Evolutionary conservation across 306 rosid genomes (phyloP).

Genomic region (Prunus mira): DNA sequence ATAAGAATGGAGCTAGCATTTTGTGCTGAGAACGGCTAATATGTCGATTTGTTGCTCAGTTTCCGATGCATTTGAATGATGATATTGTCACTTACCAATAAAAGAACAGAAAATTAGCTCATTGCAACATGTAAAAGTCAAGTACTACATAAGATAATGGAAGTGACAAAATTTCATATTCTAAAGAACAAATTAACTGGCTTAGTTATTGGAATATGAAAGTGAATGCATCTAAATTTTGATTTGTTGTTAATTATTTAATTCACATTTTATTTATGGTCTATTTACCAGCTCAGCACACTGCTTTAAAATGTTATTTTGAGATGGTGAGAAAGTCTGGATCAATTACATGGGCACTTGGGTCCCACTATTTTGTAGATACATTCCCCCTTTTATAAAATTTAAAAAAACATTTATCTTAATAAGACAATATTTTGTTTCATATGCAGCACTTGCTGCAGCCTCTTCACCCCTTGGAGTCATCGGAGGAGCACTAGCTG

Average conservation of each 20-base stretch:
- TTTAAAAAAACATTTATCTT: not conserved
- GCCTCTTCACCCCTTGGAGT: slow-evolving; percentile 98
- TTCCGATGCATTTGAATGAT: slow-evolving; percentile 14
- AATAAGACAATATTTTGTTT: slow-evolving; percentile 13
- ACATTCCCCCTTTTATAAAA: not conserved
- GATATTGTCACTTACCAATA: not conserved
- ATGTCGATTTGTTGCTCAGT: not conserved
- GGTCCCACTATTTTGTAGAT: slow-evolving; percentile 9
- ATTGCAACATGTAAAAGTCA: not conserved
- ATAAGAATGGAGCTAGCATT: not conserved
- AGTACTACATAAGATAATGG: not conserved
- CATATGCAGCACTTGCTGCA: slow-evolving; percentile 84
- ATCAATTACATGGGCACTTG: not conserved
- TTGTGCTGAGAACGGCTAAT: not conserved
- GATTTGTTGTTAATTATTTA: not conserved
- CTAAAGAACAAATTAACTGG: not conserved
- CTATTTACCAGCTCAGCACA: not conserved
- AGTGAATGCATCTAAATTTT: not conserved
- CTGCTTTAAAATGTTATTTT: not conserved
- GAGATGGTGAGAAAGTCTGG: not conserved
- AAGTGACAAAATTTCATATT: not conserved
- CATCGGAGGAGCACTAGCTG: slow-evolving; percentile 91
- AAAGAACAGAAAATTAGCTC: not conserved
- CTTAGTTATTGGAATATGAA: not conserved
- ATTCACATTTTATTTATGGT: not conserved